phyloP scores from a whole-genome alignment of 78 protist genomes.

The Neovahlkampfia damariscottae region DNA sequence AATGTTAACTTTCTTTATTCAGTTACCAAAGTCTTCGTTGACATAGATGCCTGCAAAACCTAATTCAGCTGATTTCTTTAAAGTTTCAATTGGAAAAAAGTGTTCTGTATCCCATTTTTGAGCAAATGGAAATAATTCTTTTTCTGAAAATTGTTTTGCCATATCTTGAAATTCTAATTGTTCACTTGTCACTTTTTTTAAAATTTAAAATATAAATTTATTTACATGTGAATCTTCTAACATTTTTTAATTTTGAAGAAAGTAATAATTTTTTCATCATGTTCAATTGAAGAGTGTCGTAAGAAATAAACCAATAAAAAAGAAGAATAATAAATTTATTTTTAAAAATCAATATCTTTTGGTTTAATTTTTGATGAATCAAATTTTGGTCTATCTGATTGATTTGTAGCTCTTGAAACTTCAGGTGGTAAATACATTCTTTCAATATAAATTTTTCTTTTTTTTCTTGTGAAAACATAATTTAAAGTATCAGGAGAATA shows the following conservation, averaged over 20 bases:
- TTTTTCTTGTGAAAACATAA: background rate
- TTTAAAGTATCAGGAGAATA: background rate
- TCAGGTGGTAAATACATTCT: background rate
- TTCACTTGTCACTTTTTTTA: constrained; percentile 7
- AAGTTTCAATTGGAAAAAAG: constrained; percentile 26
- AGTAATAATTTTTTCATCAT: too few relatives aligned
- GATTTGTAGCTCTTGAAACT: background rate
- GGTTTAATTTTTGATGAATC: background rate
- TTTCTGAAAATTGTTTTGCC: constrained; percentile 44
- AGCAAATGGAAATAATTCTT: constrained; percentile 49
- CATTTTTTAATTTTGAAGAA: too few relatives aligned
- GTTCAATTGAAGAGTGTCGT: too few relatives aligned
- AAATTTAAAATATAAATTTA: too few relatives aligned
- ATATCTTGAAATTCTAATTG: constrained; percentile 20
- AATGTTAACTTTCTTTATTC: too few relatives aligned
- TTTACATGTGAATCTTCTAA: too few relatives aligned
- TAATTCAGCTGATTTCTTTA: constrained; percentile 56
- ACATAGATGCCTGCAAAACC: constrained; percentile 78
- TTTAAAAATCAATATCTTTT: background rate
- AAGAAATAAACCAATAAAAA: too few relatives aligned
- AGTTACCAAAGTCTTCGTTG: constrained; percentile 41
- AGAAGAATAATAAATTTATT: too few relatives aligned
- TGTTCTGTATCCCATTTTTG: constrained; percentile 64
- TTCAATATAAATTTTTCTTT: background rate
- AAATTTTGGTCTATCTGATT: background rate